These are phyloP conservation scores for Lentinula sp. DNA, from an alignment of 768 basidiomycete species.

Conservation along the genomic window DNA sequence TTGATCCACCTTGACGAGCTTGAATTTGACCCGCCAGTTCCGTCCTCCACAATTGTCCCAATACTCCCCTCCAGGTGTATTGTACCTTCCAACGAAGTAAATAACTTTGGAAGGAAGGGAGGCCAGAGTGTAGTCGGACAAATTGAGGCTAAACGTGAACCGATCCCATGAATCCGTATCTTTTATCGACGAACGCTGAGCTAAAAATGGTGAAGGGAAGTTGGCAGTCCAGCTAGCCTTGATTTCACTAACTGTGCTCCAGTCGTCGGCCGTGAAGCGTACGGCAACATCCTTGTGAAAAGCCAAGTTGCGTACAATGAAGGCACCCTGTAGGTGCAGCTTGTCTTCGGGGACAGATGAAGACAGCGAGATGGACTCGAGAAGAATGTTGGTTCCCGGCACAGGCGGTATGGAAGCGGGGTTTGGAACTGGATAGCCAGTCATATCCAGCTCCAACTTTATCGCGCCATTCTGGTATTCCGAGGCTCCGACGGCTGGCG, in stretches of 20 bases:
- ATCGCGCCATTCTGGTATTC: neutral
- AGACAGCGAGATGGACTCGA: slow-evolving; percentile 19
- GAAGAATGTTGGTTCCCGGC: slow-evolving; percentile 23
- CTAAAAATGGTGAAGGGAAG: slow-evolving; percentile 21
- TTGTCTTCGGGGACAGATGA: slow-evolving; percentile 2
- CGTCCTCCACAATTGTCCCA: slow-evolving; percentile 87
- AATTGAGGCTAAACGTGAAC: slow-evolving; percentile 54
- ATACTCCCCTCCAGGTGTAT: slow-evolving; percentile 50
- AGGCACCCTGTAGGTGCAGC: slow-evolving; percentile 50
- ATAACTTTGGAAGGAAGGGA: slow-evolving; percentile 45
- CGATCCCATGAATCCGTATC: slow-evolving; percentile 39
- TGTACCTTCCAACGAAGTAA: slow-evolving; percentile 41
- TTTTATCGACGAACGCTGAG: neutral
- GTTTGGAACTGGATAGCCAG: slow-evolving; percentile 22
- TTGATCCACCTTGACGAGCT: neutral
- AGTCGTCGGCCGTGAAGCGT: slow-evolving; percentile 89
- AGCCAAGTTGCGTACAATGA: slow-evolving; percentile 79
- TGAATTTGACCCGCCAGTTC: slow-evolving; percentile 78
- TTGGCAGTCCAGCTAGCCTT: slow-evolving; percentile 41
- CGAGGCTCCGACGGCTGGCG: neutral
- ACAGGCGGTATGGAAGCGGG: slow-evolving; percentile 6
- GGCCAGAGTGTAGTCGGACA: slow-evolving; percentile 60
- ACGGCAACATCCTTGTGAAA: slow-evolving; percentile 84
- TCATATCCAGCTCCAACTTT: slow-evolving; percentile 8
- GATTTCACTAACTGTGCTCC: slow-evolving; percentile 92